These are phyloP conservation scores for Starmerella asiatica DNA, from an alignment of 805 yeast species.

Conservation along the genomic window DNA sequence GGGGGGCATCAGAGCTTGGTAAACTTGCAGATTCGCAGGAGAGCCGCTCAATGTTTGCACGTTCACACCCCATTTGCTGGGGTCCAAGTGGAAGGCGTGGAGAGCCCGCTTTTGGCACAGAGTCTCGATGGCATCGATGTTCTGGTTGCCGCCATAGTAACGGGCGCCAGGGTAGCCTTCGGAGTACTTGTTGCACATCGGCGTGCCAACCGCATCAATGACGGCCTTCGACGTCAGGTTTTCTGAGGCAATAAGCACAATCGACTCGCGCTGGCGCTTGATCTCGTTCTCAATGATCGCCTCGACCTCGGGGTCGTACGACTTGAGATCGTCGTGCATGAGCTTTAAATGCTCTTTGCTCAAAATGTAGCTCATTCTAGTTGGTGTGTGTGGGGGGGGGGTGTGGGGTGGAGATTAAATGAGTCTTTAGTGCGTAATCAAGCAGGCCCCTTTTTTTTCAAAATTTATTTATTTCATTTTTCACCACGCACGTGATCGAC, in stretches of 20 bases:
- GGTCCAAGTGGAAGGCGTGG: constrained; percentile 66
- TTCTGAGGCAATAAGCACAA: constrained; percentile 90
- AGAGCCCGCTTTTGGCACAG: constrained; percentile 92
- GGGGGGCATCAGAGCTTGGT: constrained; percentile 87
- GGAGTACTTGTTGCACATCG: constrained; percentile 96
- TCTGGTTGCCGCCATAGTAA: constrained; percentile 97
- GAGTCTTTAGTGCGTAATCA: not conserved
- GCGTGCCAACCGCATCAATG: constrained; percentile 91
- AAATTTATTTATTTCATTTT: too few relatives aligned
- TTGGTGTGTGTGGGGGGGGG: not conserved
- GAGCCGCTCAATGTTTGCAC: constrained; percentile 95
- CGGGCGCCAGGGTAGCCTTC: constrained; percentile 99
- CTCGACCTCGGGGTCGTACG: constrained; percentile 31
- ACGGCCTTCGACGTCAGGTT: constrained; percentile 94
- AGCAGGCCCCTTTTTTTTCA: too few relatives aligned
- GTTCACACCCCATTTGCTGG: constrained; percentile 92
- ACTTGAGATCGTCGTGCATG: constrained; percentile 18
- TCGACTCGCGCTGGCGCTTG: constrained; percentile 83
- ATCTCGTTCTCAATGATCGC: constrained; percentile 50
- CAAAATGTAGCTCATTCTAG: constrained; percentile 24
- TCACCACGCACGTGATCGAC: too few relatives aligned
- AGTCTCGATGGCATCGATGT: constrained; percentile 83
- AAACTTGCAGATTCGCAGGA: constrained; percentile 94
- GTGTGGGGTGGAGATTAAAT: not conserved
- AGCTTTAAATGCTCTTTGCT: constrained; percentile 25